Percentiles rank a stretch among this genome's conserved stretches.
Evolutionary conservation across 2,329 filamentous ascomycete genomes (phyloP).

Genomic region (Fusarium sp.): DNA sequence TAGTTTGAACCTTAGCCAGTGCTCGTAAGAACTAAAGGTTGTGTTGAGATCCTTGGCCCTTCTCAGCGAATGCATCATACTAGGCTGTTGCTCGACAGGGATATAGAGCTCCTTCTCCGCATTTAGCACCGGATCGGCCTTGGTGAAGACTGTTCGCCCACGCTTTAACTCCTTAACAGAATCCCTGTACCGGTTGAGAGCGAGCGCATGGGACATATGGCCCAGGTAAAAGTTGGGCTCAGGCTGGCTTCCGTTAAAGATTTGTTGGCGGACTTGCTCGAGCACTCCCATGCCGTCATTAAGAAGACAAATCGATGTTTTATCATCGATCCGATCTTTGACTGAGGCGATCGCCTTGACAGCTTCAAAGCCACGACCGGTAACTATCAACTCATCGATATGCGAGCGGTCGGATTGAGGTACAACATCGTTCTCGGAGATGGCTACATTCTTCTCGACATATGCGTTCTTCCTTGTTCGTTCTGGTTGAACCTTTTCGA

Average conservation of each 20-base stretch:
- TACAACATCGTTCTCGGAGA: neutral
- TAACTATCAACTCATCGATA: constrained; percentile 78
- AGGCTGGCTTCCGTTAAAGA: constrained; percentile 73
- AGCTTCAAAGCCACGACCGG: constrained; percentile 64
- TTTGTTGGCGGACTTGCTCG: constrained; percentile 75
- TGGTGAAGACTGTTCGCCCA: constrained; percentile 47
- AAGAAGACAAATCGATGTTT: constrained; percentile 78
- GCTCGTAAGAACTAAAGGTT: constrained; percentile 41
- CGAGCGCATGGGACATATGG: constrained; percentile 61
- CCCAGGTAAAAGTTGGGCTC: constrained; percentile 83
- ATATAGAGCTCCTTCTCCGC: constrained; percentile 27
- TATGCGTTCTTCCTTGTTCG: constrained; percentile 25
- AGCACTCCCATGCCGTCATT: constrained; percentile 85
- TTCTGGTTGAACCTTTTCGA: constrained; percentile 39
- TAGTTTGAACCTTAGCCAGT: constrained; percentile 77
- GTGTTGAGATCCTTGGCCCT: constrained; percentile 36
- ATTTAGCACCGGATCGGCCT: constrained; percentile 22
- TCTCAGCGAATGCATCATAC: constrained; percentile 37
- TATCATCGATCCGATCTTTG: constrained; percentile 70
- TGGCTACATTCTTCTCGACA: constrained; percentile 37
- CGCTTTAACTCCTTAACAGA: constrained; percentile 51
- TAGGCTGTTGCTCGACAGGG: constrained; percentile 25
- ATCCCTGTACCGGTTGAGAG: constrained; percentile 50
- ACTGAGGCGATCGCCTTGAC: constrained; percentile 67
- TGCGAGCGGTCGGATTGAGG: constrained; percentile 51